Evolutionary conservation across 2,329 filamentous ascomycete species (phyloP).

Genomic region (Apiospora koreana): DNA sequence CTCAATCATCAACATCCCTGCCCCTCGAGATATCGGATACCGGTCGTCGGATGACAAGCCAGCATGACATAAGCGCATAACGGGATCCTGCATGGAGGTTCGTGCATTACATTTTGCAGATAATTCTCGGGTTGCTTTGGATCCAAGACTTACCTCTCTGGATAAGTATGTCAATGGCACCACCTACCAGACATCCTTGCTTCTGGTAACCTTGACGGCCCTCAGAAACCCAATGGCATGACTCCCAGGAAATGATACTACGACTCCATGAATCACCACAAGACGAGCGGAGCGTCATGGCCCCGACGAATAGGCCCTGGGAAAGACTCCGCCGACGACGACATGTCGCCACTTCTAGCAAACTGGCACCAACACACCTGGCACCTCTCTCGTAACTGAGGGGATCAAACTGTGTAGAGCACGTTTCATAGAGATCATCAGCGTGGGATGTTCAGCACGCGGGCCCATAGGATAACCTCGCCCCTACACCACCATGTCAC

Average conservation of each 20-base stretch:
- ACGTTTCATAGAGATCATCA: background rate
- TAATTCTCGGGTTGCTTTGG: background rate
- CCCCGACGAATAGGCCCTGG: background rate
- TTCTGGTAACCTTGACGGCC: background rate
- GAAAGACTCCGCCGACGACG: background rate
- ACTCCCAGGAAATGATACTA: background rate
- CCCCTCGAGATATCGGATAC: background rate
- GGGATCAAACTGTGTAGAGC: background rate
- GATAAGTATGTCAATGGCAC: background rate
- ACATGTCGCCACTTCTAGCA: background rate
- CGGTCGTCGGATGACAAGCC: slow-evolving; percentile 1
- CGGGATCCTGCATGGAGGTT: background rate
- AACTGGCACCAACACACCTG: background rate
- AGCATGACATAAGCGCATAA: background rate
- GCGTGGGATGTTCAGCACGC: background rate
- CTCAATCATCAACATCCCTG: background rate
- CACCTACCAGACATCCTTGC: background rate
- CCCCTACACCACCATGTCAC: background rate
- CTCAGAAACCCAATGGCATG: background rate
- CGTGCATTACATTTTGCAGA: background rate
- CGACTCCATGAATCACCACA: background rate
- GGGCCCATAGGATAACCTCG: background rate
- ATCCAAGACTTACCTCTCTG: background rate
- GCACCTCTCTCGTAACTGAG: background rate
- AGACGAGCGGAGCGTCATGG: background rate